Conservation (phyloP, 805 yeast species). For the Nakazawaea ishiwadae region DNA sequence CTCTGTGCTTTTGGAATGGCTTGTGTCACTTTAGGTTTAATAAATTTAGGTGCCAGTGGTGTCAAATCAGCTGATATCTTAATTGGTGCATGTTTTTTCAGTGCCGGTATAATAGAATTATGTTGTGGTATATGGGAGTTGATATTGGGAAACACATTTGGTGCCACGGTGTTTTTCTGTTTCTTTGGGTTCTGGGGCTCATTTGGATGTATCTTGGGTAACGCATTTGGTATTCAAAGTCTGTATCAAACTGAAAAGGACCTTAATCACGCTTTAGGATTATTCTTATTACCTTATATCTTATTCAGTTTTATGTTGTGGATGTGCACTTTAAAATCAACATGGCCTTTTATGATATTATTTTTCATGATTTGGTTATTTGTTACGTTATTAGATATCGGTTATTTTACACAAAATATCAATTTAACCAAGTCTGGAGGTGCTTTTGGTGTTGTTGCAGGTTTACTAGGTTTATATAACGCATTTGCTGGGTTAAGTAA, state of each 20-base stretch:
- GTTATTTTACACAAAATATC: conserved; percentile 31
- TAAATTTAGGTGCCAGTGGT: conserved; percentile 39
- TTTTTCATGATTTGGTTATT: conserved; percentile 41
- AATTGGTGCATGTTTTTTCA: conserved; percentile 65
- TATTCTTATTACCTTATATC: conserved; percentile 47
- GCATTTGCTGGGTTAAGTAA: conserved; percentile 44
- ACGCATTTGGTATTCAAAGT: conserved; percentile 36
- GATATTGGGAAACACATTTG: conserved; percentile 49
- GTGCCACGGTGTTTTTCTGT: conserved; percentile 44
- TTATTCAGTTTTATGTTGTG: conserved; percentile 42
- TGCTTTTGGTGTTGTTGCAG: conserved; percentile 37
- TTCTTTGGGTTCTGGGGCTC: conserved; percentile 55
- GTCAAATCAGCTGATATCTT: conserved; percentile 50
- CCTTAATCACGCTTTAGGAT: conserved; percentile 39
- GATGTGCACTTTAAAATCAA: conserved; percentile 44
- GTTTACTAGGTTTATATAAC: conserved; percentile 40
- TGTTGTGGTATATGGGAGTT: conserved; percentile 48
- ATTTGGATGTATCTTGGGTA: conserved; percentile 40
- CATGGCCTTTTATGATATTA: conserved; percentile 33
- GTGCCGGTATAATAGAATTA: conserved; percentile 45
- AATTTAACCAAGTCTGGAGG: conserved; percentile 41
- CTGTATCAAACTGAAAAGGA: conserved; percentile 33
- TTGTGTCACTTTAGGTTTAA: conserved; percentile 43
- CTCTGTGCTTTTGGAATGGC: conserved; percentile 42
- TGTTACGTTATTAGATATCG: conserved; percentile 39